A percentile compares a stretch with the other conserved stretches of the same genome.
phyloP scores from a whole-genome alignment of 2,329 filamentous ascomycete species.

The Epichloe scottii region DNA sequence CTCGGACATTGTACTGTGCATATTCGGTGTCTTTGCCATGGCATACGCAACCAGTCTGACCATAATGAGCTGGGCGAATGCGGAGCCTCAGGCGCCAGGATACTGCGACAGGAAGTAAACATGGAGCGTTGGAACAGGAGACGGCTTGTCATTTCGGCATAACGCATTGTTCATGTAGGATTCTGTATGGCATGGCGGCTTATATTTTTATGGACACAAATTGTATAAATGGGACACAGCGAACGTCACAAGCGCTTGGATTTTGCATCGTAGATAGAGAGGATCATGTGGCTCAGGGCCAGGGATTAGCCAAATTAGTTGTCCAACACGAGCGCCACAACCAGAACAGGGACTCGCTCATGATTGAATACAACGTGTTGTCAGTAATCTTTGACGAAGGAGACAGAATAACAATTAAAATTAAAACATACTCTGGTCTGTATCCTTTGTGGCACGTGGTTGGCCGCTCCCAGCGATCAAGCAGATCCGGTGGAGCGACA shows the following conservation, averaged over 20 bases:
- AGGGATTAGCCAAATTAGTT: background rate
- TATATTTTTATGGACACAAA: background rate
- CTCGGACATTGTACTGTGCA: slow-evolving; percentile 62
- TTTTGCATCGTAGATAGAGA: slow-evolving; percentile 3
- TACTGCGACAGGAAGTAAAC: slow-evolving; percentile 37
- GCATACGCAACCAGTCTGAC: slow-evolving; percentile 83
- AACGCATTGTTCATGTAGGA: background rate
- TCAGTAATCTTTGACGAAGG: too few relatives aligned
- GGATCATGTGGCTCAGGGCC: background rate
- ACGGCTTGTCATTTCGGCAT: background rate
- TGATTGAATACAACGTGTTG: too few relatives aligned
- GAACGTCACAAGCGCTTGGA: background rate
- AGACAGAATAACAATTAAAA: background rate
- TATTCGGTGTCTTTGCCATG: slow-evolving; percentile 81
- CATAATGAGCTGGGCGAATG: slow-evolving; percentile 69
- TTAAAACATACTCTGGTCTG: background rate
- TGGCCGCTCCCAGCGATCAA: too few relatives aligned
- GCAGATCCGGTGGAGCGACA: background rate
- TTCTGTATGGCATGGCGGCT: background rate
- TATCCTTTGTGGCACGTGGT: too few relatives aligned
- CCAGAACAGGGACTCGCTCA: too few relatives aligned
- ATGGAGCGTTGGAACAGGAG: background rate
- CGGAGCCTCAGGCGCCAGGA: slow-evolving; percentile 34
- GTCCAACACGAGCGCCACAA: background rate
- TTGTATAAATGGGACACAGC: background rate